Evolutionary conservation across 495 filamentous ascomycete genomes (phyloP).

Genomic region (Neurospora pannonica): DNA sequence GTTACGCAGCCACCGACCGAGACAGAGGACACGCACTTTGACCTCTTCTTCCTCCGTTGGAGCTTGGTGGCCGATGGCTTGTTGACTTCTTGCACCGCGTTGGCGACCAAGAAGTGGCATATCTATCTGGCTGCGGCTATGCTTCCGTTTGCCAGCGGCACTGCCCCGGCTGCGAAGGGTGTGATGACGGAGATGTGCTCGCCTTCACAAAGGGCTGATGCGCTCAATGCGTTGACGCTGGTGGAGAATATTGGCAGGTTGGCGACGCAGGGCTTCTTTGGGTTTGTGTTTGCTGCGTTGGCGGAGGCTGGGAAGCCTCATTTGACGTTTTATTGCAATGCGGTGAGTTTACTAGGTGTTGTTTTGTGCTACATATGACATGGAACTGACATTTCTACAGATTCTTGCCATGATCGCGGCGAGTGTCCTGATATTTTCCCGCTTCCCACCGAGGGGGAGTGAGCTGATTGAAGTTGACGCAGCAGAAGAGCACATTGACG

Average conservation of each 20-base stretch:
- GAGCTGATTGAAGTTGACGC: slow-evolving; percentile 27
- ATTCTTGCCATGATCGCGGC: slow-evolving; percentile 39
- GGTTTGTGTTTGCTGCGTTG: slow-evolving; percentile 42
- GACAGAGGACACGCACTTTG: slow-evolving; percentile 37
- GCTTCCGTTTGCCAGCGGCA: slow-evolving; percentile 46
- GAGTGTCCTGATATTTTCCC: slow-evolving; percentile 34
- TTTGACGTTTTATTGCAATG: slow-evolving; percentile 46
- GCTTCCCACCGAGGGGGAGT: slow-evolving; percentile 37
- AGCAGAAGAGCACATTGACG: slow-evolving; percentile 1
- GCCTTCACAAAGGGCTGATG: slow-evolving; percentile 37
- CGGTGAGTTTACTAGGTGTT: slow-evolving; percentile 25
- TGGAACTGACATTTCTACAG: slow-evolving; percentile 11
- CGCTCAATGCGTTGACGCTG: slow-evolving; percentile 45
- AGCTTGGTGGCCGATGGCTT: slow-evolving; percentile 43
- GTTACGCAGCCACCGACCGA: slow-evolving; percentile 12
- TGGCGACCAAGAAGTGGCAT: slow-evolving; percentile 43
- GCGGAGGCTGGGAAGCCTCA: slow-evolving; percentile 37
- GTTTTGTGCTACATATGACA: background rate
- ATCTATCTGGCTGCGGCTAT: slow-evolving; percentile 42
- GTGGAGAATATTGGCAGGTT: slow-evolving; percentile 46
- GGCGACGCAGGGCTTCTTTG: slow-evolving; percentile 43
- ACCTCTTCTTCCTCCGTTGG: slow-evolving; percentile 44
- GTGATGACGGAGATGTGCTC: slow-evolving; percentile 48
- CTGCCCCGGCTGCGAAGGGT: slow-evolving; percentile 47
- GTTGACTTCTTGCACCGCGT: slow-evolving; percentile 40